Evolutionary conservation across 225 moss, liverwort and hornwort species (phyloP).

Genomic region (Marchantia polymorpha): DNA sequence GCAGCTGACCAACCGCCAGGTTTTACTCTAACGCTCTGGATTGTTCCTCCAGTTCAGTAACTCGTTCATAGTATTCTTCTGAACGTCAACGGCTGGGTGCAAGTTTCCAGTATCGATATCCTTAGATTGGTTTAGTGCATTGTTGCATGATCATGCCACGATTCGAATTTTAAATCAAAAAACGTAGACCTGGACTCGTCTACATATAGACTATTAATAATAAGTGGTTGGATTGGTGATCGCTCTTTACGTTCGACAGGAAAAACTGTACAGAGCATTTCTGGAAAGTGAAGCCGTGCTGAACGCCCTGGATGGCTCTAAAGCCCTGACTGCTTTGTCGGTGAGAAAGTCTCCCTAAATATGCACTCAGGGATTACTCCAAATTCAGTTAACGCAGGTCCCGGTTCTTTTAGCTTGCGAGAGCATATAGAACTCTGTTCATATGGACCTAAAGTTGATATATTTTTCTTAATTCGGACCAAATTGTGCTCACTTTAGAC

Average conservation of each 20-base stretch:
- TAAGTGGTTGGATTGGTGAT: not conserved
- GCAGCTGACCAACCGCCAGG: conserved; percentile 76
- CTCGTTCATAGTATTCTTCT: too few relatives aligned
- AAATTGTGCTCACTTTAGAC: not conserved
- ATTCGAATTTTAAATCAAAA: too few relatives aligned
- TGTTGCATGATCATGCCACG: too few relatives aligned
- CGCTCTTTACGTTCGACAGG: conserved; percentile 37
- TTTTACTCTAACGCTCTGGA: conserved; percentile 11
- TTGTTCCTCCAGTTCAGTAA: too few relatives aligned
- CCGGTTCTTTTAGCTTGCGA: not conserved
- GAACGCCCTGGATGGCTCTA: conserved; percentile 26
- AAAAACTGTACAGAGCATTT: conserved; percentile 84
- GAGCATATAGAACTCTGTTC: not conserved
- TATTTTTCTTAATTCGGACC: not conserved
- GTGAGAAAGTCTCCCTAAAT: conserved; percentile 13
- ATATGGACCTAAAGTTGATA: not conserved
- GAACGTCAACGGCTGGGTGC: too few relatives aligned
- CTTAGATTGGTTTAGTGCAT: too few relatives aligned
- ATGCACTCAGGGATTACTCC: not conserved
- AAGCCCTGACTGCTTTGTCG: conserved; percentile 43
- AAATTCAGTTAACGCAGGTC: not conserved
- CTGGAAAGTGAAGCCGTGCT: conserved; percentile 65
- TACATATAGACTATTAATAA: too few relatives aligned
- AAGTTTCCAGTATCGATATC: too few relatives aligned
- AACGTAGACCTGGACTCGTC: too few relatives aligned